Percentiles rank a stretch among this genome's conserved stretches.
phyloP scores from a whole-genome alignment of 768 basidiomycete species.

The Tulasnella sp. region DNA sequence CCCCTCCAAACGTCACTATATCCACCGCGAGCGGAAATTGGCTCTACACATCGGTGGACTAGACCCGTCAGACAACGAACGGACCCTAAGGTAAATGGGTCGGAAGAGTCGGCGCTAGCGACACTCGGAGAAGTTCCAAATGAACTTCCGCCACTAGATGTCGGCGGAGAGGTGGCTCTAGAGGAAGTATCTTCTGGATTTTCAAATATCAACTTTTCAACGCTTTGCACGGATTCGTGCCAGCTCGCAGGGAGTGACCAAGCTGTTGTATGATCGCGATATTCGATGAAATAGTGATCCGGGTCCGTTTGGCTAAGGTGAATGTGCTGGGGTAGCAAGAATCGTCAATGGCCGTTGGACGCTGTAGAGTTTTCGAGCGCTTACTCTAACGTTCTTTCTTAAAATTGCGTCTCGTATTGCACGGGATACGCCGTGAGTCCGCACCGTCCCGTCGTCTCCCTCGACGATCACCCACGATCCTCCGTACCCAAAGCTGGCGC shows the following conservation, averaged over 20 bases:
- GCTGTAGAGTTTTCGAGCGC: neutral
- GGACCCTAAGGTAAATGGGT: neutral
- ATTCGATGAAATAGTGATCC: slow-evolving; percentile 16
- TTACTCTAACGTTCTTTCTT: neutral
- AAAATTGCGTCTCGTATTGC: neutral
- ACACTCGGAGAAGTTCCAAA: neutral
- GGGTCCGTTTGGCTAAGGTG: neutral
- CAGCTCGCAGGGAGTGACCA: slow-evolving; percentile 11
- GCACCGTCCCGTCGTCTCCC: slow-evolving; percentile 6
- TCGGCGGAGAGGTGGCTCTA: neutral
- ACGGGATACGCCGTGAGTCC: slow-evolving; percentile 7
- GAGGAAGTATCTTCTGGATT: neutral
- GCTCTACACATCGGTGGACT: neutral
- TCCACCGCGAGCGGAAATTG: slow-evolving; percentile 15
- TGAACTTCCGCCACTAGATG: neutral
- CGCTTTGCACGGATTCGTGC: slow-evolving; percentile 13
- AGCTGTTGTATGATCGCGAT: neutral
- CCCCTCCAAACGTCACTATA: slow-evolving; percentile 26
- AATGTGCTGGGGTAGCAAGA: neutral
- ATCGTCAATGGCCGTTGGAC: neutral
- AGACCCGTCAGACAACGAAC: slow-evolving; percentile 1
- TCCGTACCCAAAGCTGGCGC: slow-evolving; percentile 15
- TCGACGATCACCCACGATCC: slow-evolving; percentile 19
- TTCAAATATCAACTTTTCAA: slow-evolving; percentile 4
- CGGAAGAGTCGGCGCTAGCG: neutral